phyloP scores from a whole-genome alignment of 371 early-diverging fungal genomes.

The Rhizopus microsporus region DNA sequence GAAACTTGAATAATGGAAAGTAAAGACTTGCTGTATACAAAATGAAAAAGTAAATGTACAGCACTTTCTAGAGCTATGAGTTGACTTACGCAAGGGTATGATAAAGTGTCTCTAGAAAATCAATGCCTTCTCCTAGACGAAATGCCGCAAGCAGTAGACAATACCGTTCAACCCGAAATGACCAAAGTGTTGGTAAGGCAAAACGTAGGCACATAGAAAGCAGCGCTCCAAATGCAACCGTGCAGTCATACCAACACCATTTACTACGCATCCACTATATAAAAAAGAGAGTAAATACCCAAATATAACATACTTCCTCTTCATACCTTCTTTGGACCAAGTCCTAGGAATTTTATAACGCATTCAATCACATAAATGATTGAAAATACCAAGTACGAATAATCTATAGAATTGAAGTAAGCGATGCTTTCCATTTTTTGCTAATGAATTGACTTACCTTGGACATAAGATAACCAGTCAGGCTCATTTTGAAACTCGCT shows the following conservation, averaged over 20 bases:
- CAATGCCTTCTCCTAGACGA: slow-evolving; percentile 59
- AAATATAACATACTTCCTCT: not conserved
- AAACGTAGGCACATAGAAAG: slow-evolving; percentile 50
- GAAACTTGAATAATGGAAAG: slow-evolving; percentile 59
- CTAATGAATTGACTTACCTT: slow-evolving; percentile 30
- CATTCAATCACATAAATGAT: slow-evolving; percentile 50
- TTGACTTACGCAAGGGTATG: slow-evolving; percentile 52
- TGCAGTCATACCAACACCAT: slow-evolving; percentile 59
- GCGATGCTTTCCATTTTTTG: not conserved
- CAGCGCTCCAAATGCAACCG: slow-evolving; percentile 46
- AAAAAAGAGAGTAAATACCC: not conserved
- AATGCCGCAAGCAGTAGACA: slow-evolving; percentile 58
- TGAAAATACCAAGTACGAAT: slow-evolving; percentile 49
- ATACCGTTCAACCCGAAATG: slow-evolving; percentile 53
- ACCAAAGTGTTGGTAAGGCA: slow-evolving; percentile 50
- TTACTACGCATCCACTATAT: slow-evolving; percentile 56
- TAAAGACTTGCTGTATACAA: slow-evolving; percentile 41
- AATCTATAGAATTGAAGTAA: slow-evolving; percentile 30
- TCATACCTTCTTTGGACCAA: slow-evolving; percentile 59
- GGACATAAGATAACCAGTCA: slow-evolving; percentile 33
- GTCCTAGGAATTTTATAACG: slow-evolving; percentile 47
- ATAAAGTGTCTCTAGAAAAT: slow-evolving; percentile 56
- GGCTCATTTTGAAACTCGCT: slow-evolving; percentile 52
- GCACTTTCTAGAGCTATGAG: not conserved
- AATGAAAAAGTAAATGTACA: not conserved